Percentiles rank a stretch among this genome's conserved stretches.
phyloP scores from a whole-genome alignment of 805 yeast genomes.

The Candida boidinii region DNA sequence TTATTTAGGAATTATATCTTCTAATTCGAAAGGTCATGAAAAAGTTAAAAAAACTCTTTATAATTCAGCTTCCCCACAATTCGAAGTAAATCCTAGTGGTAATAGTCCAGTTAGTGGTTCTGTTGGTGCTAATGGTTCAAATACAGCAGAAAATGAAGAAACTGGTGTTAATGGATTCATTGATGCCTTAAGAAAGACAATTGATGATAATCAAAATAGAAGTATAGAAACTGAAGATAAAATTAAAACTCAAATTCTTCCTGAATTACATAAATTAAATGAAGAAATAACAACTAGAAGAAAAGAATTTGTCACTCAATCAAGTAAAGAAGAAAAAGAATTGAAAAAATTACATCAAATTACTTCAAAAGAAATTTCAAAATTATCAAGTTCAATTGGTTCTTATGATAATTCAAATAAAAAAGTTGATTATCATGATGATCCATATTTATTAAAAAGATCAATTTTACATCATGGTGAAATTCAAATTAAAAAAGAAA shows the following conservation, averaged over 20 bases:
- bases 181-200: constrained; percentile 14
- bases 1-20: constrained; percentile 14
- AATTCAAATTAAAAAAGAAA: constrained; percentile 36
- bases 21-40: constrained; percentile 17
- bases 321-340: constrained; percentile 29
- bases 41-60: constrained; percentile 13
- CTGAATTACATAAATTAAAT: constrained; percentile 32
- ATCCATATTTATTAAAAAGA: constrained; percentile 39
- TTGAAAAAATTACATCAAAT: constrained; percentile 26
- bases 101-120: constrained; percentile 18
- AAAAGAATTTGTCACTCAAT: constrained; percentile 28
- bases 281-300: constrained; percentile 33
- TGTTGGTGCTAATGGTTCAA: constrained; percentile 5
- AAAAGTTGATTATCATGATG: constrained; percentile 29
- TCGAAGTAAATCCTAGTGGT: constrained; percentile 19
- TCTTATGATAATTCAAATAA: constrained; percentile 10
- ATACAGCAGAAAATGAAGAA: not conserved
- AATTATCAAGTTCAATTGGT: constrained; percentile 14
- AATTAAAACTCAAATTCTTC: constrained; percentile 28
- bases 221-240: constrained; percentile 30
- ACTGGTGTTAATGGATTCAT: constrained; percentile 19
- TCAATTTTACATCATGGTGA: constrained; percentile 26
- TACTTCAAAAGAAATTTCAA: constrained; percentile 21
- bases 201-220: constrained; percentile 24
- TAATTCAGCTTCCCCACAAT: constrained; percentile 17